These are phyloP conservation scores for Aspergillus costaricaensis DNA, from an alignment of 2,329 filamentous ascomycete species.

Conservation along the genomic window DNA sequence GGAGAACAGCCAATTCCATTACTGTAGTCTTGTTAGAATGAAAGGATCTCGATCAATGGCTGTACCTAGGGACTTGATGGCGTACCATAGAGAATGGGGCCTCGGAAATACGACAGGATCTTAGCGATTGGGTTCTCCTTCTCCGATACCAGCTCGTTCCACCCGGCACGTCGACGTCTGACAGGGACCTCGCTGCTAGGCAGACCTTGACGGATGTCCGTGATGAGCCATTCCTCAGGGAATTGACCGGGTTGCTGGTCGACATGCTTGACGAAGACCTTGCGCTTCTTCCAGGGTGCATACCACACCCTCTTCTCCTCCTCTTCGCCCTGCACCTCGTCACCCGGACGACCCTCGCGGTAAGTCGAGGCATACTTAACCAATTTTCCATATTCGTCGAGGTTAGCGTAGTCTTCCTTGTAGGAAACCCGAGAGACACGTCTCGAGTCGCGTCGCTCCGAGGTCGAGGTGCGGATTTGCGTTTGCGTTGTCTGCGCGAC, in stretches of 20 bases:
- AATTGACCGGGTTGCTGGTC: conserved; percentile 42
- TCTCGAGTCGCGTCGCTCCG: conserved; percentile 23
- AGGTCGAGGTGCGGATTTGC: conserved; percentile 28
- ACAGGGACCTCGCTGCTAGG: conserved; percentile 58
- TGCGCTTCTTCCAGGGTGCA: conserved; percentile 56
- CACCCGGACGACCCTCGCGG: conserved; percentile 53
- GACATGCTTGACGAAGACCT: conserved; percentile 29
- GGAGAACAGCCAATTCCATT: conserved; percentile 74
- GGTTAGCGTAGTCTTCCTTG: conserved; percentile 33
- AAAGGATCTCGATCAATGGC: not conserved
- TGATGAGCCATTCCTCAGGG: conserved; percentile 68
- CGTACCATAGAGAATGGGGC: conserved; percentile 75
- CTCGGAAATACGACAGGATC: conserved; percentile 72
- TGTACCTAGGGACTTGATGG: conserved; percentile 13
- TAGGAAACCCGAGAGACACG: conserved; percentile 40
- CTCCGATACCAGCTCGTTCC: conserved; percentile 75
- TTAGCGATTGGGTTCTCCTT: conserved; percentile 74
- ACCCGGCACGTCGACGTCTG: conserved; percentile 66
- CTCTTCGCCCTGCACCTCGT: conserved; percentile 41
- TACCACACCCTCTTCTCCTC: conserved; percentile 60
- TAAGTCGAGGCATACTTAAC: conserved; percentile 69
- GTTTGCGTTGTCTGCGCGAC: conserved; percentile 8
- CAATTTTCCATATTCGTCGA: conserved; percentile 67
- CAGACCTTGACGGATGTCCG: conserved; percentile 68
- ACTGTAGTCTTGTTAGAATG: conserved; percentile 39